A percentile compares a stretch with the other conserved stretches of the same genome.
These are phyloP conservation scores for Melanogaster broomeanus DNA, from an alignment of 768 basidiomycete species.

Conservation along the genomic window DNA sequence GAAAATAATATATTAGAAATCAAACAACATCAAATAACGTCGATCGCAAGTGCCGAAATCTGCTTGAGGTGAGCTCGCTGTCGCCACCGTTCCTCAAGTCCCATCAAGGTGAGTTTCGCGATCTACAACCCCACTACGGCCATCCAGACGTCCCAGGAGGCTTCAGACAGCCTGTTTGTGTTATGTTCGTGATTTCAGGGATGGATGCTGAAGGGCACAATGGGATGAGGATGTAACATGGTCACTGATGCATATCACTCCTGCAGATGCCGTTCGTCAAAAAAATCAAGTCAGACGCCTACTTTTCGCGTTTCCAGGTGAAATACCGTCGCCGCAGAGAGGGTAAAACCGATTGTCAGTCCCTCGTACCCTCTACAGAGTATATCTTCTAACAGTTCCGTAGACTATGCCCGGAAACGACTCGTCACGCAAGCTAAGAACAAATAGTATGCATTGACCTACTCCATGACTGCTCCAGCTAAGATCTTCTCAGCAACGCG, in stretches of 20 bases:
- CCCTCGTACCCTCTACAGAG: neutral
- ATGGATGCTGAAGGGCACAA: conserved; percentile 31
- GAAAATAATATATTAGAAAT: conserved; percentile 16
- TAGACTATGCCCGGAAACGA: conserved; percentile 97
- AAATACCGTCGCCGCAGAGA: conserved; percentile 97
- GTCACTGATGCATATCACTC: conserved; percentile 17
- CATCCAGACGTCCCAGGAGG: neutral
- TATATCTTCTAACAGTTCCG: conserved; percentile 7
- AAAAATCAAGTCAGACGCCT: conserved; percentile 92
- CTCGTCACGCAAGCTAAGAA: conserved; percentile 98
- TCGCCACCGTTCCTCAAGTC: conserved; percentile 31
- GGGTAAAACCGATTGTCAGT: conserved; percentile 96
- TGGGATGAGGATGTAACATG: conserved; percentile 27
- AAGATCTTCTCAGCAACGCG: conserved; percentile 62
- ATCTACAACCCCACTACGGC: neutral
- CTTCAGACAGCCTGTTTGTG: neutral
- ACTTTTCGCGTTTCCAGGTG: conserved; percentile 98
- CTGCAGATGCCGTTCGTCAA: conserved; percentile 94
- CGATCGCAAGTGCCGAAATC: conserved; percentile 7
- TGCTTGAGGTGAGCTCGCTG: conserved; percentile 22
- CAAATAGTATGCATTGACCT: conserved; percentile 73
- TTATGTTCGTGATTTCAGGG: conserved; percentile 8
- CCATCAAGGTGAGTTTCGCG: conserved; percentile 42
- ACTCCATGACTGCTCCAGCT: conserved; percentile 5
- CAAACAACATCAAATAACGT: conserved; percentile 32